Base-by-base conservation (phyloP, 225 moss, liverwort and hornwort species). In the Physcomitrium patens region DNA sequence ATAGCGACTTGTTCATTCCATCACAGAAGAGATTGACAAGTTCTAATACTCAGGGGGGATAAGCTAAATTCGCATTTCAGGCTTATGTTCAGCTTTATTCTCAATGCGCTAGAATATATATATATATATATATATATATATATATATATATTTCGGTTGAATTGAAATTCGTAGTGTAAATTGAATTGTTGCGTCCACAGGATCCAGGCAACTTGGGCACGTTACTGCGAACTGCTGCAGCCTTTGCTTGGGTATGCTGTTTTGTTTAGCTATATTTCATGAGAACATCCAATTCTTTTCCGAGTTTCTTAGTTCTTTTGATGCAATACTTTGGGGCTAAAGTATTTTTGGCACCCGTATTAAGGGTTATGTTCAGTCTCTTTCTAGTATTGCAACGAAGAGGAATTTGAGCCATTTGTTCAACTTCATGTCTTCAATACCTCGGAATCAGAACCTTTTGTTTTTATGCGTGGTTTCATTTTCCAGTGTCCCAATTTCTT, bases 181-280 rank as follows among this genome's bases (percentile, higher is more conserved):
- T 71, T 78, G 48, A 44, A 46, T 78, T 41, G 51, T 24, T 75
- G 73, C 57, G 58, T 71, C 57, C 27, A 45, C 85, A 93, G 93
- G 99, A 99, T 84, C 99, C 95, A 15, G 99, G 99, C 53, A 99
- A 99, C 76, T 67, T 95, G 45, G 99, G 99, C 51, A 95, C 95
- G 31, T 80, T 99, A 37, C 59, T 95, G 53, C 99, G 95, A 78
- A 95, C 92, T 23, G 95, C 95, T 53, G 89, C 93, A 28, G 95
- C 93, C 0, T 81, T 99, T 82, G 91, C 83, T 43, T 99, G 99
- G 99, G 92, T 92, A 82, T 24, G 78, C 26, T 80, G 50, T 60
- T 73, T 53, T 65, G 64, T 46, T 57, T 20, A 1, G 41, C 51
- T 55, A 42, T 68, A 17, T 43, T 51, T 31, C 63, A 46, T 10